phyloP scores from a whole-genome alignment of 345 rosid genomes.

The Citrus inodora region DNA sequence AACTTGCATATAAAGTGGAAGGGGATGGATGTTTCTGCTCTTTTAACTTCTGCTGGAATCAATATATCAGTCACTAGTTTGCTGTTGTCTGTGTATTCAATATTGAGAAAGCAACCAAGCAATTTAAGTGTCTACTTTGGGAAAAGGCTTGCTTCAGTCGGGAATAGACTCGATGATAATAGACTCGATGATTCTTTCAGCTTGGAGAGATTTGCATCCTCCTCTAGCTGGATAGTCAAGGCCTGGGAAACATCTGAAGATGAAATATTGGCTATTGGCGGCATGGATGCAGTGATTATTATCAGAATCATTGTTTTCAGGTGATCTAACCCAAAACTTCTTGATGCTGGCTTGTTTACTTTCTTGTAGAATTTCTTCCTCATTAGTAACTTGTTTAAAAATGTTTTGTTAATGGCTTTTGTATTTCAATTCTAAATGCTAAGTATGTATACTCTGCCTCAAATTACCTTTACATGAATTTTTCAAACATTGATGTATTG shows the following conservation, averaged over 20 bases:
- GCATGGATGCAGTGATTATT: constrained; percentile 83
- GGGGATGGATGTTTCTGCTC: constrained; percentile 64
- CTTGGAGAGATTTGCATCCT: constrained; percentile 76
- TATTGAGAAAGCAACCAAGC: constrained; percentile 79
- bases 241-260: constrained; percentile 88
- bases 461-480: too few relatives aligned
- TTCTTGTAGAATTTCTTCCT: too few relatives aligned
- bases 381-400: too few relatives aligned
- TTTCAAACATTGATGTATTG: too few relatives aligned
- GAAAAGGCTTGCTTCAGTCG: constrained; percentile 44
- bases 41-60: constrained; percentile 87
- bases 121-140: constrained; percentile 68
- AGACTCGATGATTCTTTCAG: constrained; percentile 38
- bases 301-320: constrained; percentile 75
- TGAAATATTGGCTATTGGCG: constrained; percentile 66
- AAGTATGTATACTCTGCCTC: too few relatives aligned
- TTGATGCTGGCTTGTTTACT: background rate
- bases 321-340: constrained; percentile 31
- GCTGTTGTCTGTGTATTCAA: constrained; percentile 64
- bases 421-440: background rate
- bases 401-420: too few relatives aligned
- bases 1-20: constrained; percentile 10
- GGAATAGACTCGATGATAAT: constrained; percentile 26
- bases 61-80: constrained; percentile 60
- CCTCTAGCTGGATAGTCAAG: constrained; percentile 82